Evolutionary conservation across 306 rosid genomes (phyloP), one percentile per base, ranked within the genome.

Genomic region (Cucurbita maxima): DNA sequence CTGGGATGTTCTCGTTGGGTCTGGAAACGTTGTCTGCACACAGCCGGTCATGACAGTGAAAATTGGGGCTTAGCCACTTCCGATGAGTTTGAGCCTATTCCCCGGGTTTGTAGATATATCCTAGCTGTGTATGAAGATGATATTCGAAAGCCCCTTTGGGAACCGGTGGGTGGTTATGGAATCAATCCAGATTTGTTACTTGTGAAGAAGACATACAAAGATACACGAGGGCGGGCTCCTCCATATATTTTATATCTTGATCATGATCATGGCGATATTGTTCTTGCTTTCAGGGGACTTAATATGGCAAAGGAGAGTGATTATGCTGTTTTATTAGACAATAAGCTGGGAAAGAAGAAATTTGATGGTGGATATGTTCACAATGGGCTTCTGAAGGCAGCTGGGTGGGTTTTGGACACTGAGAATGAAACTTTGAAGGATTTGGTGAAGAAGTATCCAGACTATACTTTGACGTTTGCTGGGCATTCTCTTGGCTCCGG

Each of bases 401-500:
- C 98, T 25, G 86, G 73, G 40, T 83, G 83, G 86, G 87, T 92
- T 62, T 81, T 90, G 89, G 91, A 90, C 51, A 79, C 83, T 34
- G 96, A 90, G 82, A 76, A 84, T 71, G 82, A 86, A 34, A 61
- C 73, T 68, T 81, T 92, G 84, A 88, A 66, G 88, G 84, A 86
- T 45, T 82, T 92, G 85, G 76, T 87, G 51, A 79, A 56, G 78
- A 82, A 75, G 79, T 73, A 92, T 81, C 92, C 96, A 4, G 78
- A 78, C 63, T 92, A 92, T 81, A 90, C 92, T 0, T 78, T 92
- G 79, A 90, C 96, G 79, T 92, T 92, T 60, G 75, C 90, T 0
- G 98, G 98, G 40, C 98, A 92, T 82, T 92, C 96, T 40, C 88
- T 92, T 72, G 98, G 98, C 73, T 85, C 98, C 0, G 98, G 98